Percentiles rank a stretch among this genome's conserved stretches.
These are phyloP conservation scores for Acanthamoeba royreba DNA, from an alignment of 208 protist species.

Conservation along the genomic window DNA sequence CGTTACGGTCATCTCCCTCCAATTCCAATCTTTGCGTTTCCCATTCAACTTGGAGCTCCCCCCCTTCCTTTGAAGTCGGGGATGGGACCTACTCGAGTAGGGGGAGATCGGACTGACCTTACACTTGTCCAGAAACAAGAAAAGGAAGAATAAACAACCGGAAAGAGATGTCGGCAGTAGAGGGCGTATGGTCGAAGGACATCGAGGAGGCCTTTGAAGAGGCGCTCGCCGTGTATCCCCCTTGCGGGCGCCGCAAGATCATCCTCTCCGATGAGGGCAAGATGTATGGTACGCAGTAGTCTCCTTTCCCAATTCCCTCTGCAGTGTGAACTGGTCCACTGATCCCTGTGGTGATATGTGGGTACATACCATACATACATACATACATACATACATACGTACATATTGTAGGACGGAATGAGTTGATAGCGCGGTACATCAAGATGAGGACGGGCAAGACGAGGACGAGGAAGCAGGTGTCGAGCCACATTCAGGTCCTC, in stretches of 20 bases:
- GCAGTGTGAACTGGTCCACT: too few species aligned
- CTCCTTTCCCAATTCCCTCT: not conserved
- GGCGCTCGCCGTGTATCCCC: slow-evolving; percentile 62
- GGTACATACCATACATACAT: not conserved
- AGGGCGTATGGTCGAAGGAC: slow-evolving; percentile 61
- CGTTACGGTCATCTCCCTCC: too few species aligned
- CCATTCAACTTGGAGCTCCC: too few species aligned
- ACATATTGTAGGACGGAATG: slow-evolving; percentile 50
- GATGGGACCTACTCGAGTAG: too few species aligned
- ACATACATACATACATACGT: not conserved
- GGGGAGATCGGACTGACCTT: too few species aligned
- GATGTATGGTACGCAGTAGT: slow-evolving; percentile 56
- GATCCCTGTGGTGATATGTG: not conserved
- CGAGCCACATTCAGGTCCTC: slow-evolving; percentile 73
- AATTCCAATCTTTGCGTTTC: too few species aligned
- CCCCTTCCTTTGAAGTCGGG: too few species aligned
- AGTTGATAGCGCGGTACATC: slow-evolving; percentile 69
- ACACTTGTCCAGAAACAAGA: too few species aligned
- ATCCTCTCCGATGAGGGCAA: slow-evolving; percentile 69
- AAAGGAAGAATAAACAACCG: too few species aligned
- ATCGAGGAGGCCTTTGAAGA: slow-evolving; percentile 69
- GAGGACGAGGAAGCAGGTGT: slow-evolving; percentile 69
- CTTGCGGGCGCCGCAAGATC: slow-evolving; percentile 67
- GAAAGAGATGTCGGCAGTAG: not conserved
- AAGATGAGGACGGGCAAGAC: slow-evolving; percentile 57